These are phyloP conservation scores for Parastagonospora nodorum DNA, from an alignment of 2,329 filamentous ascomycete species.

Conservation along the genomic window DNA sequence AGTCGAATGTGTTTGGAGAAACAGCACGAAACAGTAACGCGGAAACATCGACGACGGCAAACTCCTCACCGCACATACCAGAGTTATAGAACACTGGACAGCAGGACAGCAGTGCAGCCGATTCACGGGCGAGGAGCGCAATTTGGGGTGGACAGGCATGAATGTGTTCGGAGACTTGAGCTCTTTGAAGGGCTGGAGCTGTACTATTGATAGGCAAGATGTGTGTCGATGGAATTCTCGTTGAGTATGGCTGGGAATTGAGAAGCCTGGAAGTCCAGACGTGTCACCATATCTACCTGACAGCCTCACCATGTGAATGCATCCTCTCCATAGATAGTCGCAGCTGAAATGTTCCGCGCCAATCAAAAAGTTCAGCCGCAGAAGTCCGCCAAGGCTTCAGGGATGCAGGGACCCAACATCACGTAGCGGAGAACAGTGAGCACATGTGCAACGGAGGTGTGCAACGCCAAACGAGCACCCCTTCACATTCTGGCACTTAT, in stretches of 20 bases:
- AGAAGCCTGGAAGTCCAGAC: too few species aligned
- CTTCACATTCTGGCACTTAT: constrained; percentile 6
- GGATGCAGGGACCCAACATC: constrained; percentile 19
- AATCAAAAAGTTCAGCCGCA: constrained; percentile 3
- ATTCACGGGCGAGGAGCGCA: too few species aligned
- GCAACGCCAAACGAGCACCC: constrained; percentile 18
- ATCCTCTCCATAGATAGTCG: not conserved
- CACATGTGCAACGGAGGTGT: constrained; percentile 19
- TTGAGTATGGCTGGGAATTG: not conserved
- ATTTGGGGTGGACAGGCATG: too few species aligned
- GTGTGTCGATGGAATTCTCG: not conserved
- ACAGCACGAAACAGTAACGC: not conserved
- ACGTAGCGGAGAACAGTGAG: constrained; percentile 20
- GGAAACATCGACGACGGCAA: not conserved
- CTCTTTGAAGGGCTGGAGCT: not conserved
- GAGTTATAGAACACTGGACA: too few species aligned
- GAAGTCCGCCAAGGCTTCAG: constrained; percentile 20
- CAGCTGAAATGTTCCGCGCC: constrained; percentile 6
- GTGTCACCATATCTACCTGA: not conserved
- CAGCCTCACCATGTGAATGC: not conserved
- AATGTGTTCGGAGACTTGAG: too few species aligned
- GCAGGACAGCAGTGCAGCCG: too few species aligned
- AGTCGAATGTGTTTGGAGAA: not conserved
- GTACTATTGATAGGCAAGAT: not conserved
- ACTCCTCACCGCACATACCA: too few species aligned